A percentile compares a stretch with the other conserved stretches of the same genome.
Conservation (phyloP, 2,329 filamentous ascomycete species). For the Aspergillus calidoustus region DNA sequence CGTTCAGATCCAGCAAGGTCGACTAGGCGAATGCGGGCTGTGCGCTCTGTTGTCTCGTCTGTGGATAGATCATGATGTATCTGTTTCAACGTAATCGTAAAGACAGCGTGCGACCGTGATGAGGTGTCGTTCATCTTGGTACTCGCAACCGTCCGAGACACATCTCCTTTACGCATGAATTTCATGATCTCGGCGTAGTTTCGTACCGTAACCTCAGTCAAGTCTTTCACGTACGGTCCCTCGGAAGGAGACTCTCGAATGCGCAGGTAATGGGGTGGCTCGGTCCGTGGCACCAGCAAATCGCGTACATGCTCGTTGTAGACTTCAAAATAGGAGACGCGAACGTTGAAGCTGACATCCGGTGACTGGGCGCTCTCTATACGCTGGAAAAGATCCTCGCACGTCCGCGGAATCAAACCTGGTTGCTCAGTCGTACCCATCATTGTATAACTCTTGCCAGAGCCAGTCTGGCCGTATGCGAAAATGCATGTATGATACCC, state of each 20-base stretch:
- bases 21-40: slow-evolving; percentile 90
- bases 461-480: slow-evolving; percentile 96
- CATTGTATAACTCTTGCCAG: slow-evolving; percentile 97
- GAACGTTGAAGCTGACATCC: slow-evolving; percentile 94
- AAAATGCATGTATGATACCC: slow-evolving; percentile 99
- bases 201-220: slow-evolving; percentile 90
- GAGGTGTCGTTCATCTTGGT: slow-evolving; percentile 99
- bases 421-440: slow-evolving; percentile 88
- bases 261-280: slow-evolving; percentile 88
- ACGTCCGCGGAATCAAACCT: slow-evolving; percentile 91
- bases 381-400: slow-evolving; percentile 91
- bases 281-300: slow-evolving; percentile 78
- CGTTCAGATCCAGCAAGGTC: slow-evolving; percentile 94
- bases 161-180: slow-evolving; percentile 87
- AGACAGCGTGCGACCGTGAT: slow-evolving; percentile 93
- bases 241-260: slow-evolving; percentile 95
- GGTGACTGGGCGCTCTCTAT: slow-evolving; percentile 84
- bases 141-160: slow-evolving; percentile 83
- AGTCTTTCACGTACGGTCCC: slow-evolving; percentile 93
- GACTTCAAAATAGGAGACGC: slow-evolving; percentile 98
- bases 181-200: slow-evolving; percentile 85
- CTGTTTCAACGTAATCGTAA: slow-evolving; percentile 97
- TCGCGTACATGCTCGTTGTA: slow-evolving; percentile 99
- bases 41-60: slow-evolving; percentile 96
- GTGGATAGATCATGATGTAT: slow-evolving; percentile 96